Evolutionary conservation across 192 early-diverging fungal genomes (phyloP).

Genomic region (Backusella australiensis): DNA sequence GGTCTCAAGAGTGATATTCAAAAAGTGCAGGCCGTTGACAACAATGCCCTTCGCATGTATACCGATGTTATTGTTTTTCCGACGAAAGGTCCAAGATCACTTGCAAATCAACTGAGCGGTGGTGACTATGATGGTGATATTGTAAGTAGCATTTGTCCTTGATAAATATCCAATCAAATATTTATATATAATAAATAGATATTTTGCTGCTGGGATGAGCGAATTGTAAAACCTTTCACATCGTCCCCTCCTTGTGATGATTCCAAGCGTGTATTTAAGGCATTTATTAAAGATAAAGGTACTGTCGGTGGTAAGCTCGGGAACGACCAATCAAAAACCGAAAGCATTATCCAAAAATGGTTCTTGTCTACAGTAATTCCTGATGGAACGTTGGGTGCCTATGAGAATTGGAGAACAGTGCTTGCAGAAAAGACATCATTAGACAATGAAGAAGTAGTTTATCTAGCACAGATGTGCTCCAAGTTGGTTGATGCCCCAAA

Average conservation of each 20-base stretch:
- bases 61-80: constrained; percentile 76
- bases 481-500: constrained; percentile 33
- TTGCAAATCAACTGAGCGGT: constrained; percentile 72
- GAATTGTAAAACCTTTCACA: constrained; percentile 17
- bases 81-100: constrained; percentile 57
- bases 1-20: constrained; percentile 63
- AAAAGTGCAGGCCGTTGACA: constrained; percentile 54
- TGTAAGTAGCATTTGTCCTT: constrained; percentile 19
- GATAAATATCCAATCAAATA: background rate
- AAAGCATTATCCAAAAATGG: background rate
- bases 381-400: constrained; percentile 14
- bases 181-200: constrained; percentile 14
- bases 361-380: constrained; percentile 4
- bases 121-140: constrained; percentile 82
- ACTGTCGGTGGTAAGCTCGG: background rate
- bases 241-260: background rate
- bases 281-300: constrained; percentile 15
- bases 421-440: constrained; percentile 21
- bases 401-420: constrained; percentile 30
- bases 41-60: constrained; percentile 43
- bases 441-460: constrained; percentile 19
- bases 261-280: constrained; percentile 2
- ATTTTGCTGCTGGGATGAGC: constrained; percentile 41
- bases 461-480: constrained; percentile 34
- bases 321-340: background rate